Percentiles rank a stretch among this genome's conserved stretches.
Conservation (phyloP, 139 green algal species). For the Monoraphidium neglectum region DNA sequence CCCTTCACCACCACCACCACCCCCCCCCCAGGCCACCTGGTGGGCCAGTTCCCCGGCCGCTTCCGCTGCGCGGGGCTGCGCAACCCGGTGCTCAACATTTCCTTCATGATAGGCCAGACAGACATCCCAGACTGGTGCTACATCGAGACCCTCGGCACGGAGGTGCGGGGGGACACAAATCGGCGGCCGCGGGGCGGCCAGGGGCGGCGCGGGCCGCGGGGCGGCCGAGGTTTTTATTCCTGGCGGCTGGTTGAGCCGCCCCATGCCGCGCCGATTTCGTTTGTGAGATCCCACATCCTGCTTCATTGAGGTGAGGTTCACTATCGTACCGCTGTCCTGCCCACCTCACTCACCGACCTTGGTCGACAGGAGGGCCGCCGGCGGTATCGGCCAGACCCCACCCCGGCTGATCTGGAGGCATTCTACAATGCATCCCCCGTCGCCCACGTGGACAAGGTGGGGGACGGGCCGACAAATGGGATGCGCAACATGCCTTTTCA, state of each 20-base stretch:
- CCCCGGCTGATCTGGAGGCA: conserved; percentile 60
- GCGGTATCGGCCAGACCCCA: conserved; percentile 46
- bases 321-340: too few species aligned
- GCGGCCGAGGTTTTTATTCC: too few species aligned
- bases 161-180: conserved; percentile 32
- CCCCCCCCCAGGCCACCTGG: conserved; percentile 69
- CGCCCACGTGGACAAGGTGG: conserved; percentile 65
- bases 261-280: too few species aligned
- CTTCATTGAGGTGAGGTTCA: too few species aligned
- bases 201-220: too few species aligned
- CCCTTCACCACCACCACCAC: too few species aligned
- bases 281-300: too few species aligned
- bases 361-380: conserved; percentile 47
- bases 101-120: conserved; percentile 76
- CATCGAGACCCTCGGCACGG: conserved; percentile 79
- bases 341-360: too few species aligned
- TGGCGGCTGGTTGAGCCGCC: too few species aligned
- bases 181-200: too few species aligned
- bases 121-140: conserved; percentile 97
- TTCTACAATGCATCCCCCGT: conserved; percentile 73
- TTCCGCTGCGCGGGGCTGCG: conserved; percentile 77
- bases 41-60: conserved; percentile 78
- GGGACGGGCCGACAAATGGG: too few species aligned
- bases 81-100: conserved; percentile 92
- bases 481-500: too few species aligned